Evolutionary conservation across 768 basidiomycete genomes (phyloP).

Genomic region (Trametes cubensis): DNA sequence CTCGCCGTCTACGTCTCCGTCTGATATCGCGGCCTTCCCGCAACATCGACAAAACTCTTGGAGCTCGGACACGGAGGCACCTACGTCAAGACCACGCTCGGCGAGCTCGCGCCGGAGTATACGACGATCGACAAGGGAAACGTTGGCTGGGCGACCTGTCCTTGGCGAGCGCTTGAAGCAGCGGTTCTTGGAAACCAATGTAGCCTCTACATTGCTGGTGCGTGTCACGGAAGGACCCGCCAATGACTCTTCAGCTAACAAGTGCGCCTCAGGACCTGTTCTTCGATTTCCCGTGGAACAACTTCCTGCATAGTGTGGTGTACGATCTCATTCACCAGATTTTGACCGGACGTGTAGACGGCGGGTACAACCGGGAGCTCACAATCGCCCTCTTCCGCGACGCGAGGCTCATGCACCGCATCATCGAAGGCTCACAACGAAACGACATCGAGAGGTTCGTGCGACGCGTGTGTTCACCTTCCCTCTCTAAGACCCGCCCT

Average conservation of each 20-base stretch:
- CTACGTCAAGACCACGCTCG: conserved; percentile 42
- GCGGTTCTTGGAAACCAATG: conserved; percentile 70
- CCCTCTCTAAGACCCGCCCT: conserved; percentile 4
- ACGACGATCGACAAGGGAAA: conserved; percentile 42
- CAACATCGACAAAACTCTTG: conserved; percentile 26
- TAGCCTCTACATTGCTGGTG: conserved; percentile 79
- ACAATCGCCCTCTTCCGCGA: conserved; percentile 86
- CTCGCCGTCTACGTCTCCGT: conserved; percentile 26
- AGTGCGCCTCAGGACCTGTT: conserved; percentile 72
- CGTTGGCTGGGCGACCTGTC: conserved; percentile 46
- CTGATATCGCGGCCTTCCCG: conserved; percentile 29
- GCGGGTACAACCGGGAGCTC: conserved; percentile 83
- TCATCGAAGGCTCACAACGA: conserved; percentile 80
- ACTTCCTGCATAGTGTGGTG: conserved; percentile 94
- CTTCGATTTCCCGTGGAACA: conserved; percentile 96
- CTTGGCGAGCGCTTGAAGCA: conserved; percentile 83
- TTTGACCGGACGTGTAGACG: conserved; percentile 82
- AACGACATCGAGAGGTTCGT: conserved; percentile 79
- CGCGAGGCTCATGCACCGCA: conserved; percentile 77
- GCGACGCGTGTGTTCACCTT: not conserved
- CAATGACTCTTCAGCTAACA: not conserved
- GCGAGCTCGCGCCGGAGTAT: conserved; percentile 59
- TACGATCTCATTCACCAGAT: conserved; percentile 97
- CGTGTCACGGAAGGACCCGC: conserved; percentile 31
- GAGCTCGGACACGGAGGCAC: conserved; percentile 32